Evolutionary conservation across 805 yeast genomes (phyloP), one percentile per base, ranked within the genome.

Genomic region (Candida palmyrensis): DNA sequence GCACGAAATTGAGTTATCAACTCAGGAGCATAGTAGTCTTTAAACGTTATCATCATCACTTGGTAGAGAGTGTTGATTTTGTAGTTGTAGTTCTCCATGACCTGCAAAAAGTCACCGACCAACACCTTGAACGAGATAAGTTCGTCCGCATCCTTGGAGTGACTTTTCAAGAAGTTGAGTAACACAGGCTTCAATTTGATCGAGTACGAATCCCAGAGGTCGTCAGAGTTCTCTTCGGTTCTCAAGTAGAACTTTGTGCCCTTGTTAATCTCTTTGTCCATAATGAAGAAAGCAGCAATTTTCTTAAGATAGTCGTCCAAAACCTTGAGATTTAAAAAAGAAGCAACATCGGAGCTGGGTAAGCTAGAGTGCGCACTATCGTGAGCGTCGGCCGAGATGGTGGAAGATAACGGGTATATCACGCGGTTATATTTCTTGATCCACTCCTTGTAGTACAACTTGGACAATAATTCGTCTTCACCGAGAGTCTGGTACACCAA

Each of bases 401-500:
- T 34, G 25, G 74, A 70, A 39, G 71, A 63, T 30, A 77, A 64
- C 1, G 87, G 87, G 41, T 83, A 76, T 7, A 88, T 71, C 11
- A 88, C 56, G 40, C 84, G 65, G 41, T 79, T 83, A 43, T 86
- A 76, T 54, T 84, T 79, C 36, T 77, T 69, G 33, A 76, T 61
- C 62, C 90, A 66, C 53, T 86, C 95, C 41, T 77, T 78, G 33
- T 77, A 75, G 43, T 83, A 79, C 39, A 78, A 79, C 22, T 68
- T 65, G 27, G 75, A 68, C 33, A 92, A 67, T 32, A 68, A 69
- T n/a, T 73, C 77, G 12, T 69, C 59, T 47, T 79, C 82, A 32
- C 80, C 77, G 29, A 89, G 68, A 3, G 88, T 79, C 38, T 80
- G 75, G 50, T 81, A 89, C 1, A 92, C 94, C 45, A 89, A 66